Percentiles rank a stretch among this genome's conserved stretches.
Evolutionary conservation across 2,329 filamentous ascomycete species (phyloP).

Genomic region (Ophiostoma novo-ulmi): DNA sequence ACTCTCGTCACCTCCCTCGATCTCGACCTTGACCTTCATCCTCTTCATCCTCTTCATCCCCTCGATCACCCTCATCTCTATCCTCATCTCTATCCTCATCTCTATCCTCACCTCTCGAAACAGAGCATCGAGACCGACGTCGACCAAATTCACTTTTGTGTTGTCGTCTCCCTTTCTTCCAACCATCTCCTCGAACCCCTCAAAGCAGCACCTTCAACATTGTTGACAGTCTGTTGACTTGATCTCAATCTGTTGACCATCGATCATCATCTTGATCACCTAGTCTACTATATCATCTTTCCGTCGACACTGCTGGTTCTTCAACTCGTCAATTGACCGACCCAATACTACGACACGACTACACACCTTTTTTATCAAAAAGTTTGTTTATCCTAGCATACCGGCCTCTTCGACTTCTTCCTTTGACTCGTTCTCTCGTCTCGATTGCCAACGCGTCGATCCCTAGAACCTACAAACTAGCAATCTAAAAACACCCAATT

Average conservation of each 20-base stretch:
- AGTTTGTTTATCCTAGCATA: not conserved
- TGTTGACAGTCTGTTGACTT: slow-evolving; percentile 15
- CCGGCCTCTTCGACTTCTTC: slow-evolving; percentile 4
- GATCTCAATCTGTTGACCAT: not conserved
- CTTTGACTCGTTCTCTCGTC: not conserved
- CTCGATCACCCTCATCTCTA: not conserved
- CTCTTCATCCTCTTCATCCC: not conserved
- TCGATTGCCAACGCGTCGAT: not conserved
- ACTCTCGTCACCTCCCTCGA: not conserved
- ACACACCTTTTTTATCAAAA: slow-evolving; percentile 4
- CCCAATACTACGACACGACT: not conserved
- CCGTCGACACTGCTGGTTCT: not conserved
- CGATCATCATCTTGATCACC: not conserved
- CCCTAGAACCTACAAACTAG: not conserved
- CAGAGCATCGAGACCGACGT: slow-evolving; percentile 22
- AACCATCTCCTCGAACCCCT: not conserved
- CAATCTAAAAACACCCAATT: not conserved
- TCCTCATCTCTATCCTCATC: slow-evolving; percentile 11
- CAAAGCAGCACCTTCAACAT: not conserved
- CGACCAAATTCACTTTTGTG: slow-evolving; percentile 41
- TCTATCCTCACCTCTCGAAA: not conserved
- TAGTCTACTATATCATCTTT: not conserved
- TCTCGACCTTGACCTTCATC: slow-evolving; percentile 14
- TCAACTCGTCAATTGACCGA: slow-evolving; percentile 9
- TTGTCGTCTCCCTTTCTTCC: slow-evolving; percentile 29